These are phyloP conservation scores for Metschnikowia colocasiae DNA, from an alignment of 805 yeast species.

Conservation along the genomic window DNA sequence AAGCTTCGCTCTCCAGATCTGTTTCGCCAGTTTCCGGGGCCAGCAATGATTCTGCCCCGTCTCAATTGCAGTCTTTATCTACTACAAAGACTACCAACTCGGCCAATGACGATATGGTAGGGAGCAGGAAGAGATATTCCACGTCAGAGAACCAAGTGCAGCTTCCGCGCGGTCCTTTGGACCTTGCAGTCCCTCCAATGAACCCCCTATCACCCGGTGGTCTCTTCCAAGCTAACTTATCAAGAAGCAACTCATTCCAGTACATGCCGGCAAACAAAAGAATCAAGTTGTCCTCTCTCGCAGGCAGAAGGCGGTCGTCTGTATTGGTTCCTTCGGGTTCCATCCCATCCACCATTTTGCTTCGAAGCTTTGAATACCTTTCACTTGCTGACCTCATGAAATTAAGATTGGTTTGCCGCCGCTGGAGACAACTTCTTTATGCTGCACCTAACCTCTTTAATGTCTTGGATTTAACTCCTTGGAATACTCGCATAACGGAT, in stretches of 20 bases:
- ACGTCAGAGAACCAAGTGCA: conserved; percentile 8
- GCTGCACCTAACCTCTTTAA: conserved; percentile 53
- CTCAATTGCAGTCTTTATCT: background rate
- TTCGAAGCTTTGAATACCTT: conserved; percentile 50
- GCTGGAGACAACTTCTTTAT: conserved; percentile 66
- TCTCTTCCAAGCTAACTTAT: conserved; percentile 1
- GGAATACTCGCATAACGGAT: conserved; percentile 61
- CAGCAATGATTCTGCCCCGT: conserved; percentile 10
- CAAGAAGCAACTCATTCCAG: conserved; percentile 37
- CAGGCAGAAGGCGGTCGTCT: conserved; percentile 52
- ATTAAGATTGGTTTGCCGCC: conserved; percentile 52
- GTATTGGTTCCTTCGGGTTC: conserved; percentile 51
- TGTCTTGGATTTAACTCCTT: conserved; percentile 54
- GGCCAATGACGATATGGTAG: conserved; percentile 5
- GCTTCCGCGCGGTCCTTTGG: conserved; percentile 15
- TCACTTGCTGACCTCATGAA: conserved; percentile 60
- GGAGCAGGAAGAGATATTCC: conserved; percentile 15
- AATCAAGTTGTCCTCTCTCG: conserved; percentile 43
- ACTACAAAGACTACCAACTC: conserved; percentile 6
- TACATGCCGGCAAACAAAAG: conserved; percentile 56
- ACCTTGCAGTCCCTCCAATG: conserved; percentile 35
- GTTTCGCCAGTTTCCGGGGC: conserved; percentile 18
- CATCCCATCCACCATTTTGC: conserved; percentile 56
- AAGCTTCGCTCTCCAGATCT: conserved; percentile 6
- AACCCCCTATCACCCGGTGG: conserved; percentile 27